A percentile compares a stretch with the other conserved stretches of the same genome.
These are phyloP conservation scores for Neurospora sp. DNA, from an alignment of 495 filamentous ascomycete genomes.

Conservation along the genomic window DNA sequence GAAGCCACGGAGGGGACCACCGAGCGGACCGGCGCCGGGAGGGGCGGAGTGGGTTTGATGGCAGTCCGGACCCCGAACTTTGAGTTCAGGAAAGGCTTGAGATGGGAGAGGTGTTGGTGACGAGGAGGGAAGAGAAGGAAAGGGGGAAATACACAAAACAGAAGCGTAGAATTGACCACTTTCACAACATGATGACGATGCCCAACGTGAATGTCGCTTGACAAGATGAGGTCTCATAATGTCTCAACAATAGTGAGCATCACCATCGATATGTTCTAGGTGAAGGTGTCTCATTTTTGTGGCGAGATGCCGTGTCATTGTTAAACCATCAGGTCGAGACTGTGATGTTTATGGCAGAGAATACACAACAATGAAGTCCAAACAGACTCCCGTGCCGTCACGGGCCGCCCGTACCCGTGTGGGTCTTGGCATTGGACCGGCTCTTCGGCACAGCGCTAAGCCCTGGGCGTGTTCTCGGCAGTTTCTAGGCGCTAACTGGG, in stretches of 20 bases:
- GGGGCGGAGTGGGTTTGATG: background rate
- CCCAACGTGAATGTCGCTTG: background rate
- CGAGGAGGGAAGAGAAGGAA: too few relatives aligned
- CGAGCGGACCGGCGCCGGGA: background rate
- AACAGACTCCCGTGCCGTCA: background rate
- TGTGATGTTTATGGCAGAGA: background rate
- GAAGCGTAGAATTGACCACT: background rate
- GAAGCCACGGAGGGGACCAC: background rate
- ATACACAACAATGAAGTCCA: too few relatives aligned
- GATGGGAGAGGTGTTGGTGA: too few relatives aligned
- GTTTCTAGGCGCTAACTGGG: background rate
- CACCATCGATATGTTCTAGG: background rate
- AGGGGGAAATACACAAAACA: background rate
- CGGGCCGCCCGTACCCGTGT: background rate
- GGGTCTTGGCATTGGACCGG: background rate
- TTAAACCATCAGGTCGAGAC: background rate
- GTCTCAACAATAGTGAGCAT: background rate
- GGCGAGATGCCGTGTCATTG: background rate
- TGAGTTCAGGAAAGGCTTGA: background rate
- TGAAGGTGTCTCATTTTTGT: background rate
- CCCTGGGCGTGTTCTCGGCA: background rate
- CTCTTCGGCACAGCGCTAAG: background rate
- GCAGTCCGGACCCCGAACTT: accelerated
- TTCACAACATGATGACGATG: background rate
- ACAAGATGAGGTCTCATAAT: background rate